A percentile compares a stretch with the other conserved stretches of the same genome.
Evolutionary conservation across 345 rosid species (phyloP).

Genomic region (Salix udensis): DNA sequence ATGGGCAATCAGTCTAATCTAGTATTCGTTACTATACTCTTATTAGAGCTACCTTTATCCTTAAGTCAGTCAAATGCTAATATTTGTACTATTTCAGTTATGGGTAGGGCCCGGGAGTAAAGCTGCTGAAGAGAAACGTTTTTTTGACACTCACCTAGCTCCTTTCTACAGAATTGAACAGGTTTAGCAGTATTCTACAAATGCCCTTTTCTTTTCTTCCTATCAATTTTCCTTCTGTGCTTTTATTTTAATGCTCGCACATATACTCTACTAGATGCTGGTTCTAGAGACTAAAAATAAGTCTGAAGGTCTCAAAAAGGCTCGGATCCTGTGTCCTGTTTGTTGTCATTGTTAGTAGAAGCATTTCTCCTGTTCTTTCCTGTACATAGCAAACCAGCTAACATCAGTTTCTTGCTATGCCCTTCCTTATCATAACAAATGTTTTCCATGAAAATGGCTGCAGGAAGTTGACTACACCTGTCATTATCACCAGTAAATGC

Average conservation of each 20-base stretch:
- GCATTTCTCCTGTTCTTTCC: background rate
- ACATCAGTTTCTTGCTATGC: background rate
- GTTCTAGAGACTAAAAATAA: background rate
- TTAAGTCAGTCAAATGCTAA: conserved; percentile 17
- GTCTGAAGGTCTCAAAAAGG: background rate
- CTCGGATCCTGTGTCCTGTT: background rate
- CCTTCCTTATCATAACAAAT: background rate
- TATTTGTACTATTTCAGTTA: conserved; percentile 49
- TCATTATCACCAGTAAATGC: background rate
- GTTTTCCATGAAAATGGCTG: background rate
- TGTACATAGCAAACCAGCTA: background rate
- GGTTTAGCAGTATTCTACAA: conserved; percentile 36
- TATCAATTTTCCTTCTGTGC: conserved; percentile 8
- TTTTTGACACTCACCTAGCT: conserved; percentile 83
- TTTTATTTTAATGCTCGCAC: background rate
- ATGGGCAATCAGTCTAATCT: background rate
- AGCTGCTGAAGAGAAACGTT: conserved; percentile 85
- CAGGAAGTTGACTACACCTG: background rate
- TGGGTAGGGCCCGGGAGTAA: conserved; percentile 98
- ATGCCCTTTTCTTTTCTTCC: conserved; percentile 4
- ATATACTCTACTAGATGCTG: background rate
- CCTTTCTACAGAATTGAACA: conserved; percentile 98
- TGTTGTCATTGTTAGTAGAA: background rate
- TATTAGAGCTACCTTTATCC: background rate
- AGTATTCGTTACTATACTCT: background rate